Percentiles rank a stretch among this genome's conserved stretches.
Evolutionary conservation across 768 basidiomycete genomes (phyloP).

Genomic region (Gymnopilus dilepis): DNA sequence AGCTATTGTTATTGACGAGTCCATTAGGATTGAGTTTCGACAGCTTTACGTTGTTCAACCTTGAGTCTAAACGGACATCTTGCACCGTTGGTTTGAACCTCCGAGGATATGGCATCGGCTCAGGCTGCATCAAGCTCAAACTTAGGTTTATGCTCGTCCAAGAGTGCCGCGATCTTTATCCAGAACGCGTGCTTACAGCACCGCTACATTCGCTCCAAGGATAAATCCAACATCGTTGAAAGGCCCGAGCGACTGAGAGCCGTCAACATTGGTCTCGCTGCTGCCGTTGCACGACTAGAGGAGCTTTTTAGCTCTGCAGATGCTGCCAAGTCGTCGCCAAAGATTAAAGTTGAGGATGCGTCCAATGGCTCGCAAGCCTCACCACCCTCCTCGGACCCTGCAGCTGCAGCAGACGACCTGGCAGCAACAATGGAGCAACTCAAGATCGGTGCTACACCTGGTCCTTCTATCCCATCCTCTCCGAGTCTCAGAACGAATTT

Average conservation of each 20-base stretch:
- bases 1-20: too few relatives aligned
- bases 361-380: too few relatives aligned
- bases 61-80: too few relatives aligned
- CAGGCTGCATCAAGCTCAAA: too few relatives aligned
- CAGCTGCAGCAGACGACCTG: slow-evolving; percentile 24
- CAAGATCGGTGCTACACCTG: slow-evolving; percentile 22
- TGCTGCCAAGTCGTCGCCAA: too few relatives aligned
- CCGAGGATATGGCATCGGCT: too few relatives aligned
- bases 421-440: slow-evolving; percentile 33
- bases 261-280: slow-evolving; percentile 80
- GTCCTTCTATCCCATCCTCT: background rate
- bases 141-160: background rate
- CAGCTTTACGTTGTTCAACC: too few relatives aligned
- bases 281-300: slow-evolving; percentile 77
- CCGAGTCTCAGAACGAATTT: slow-evolving; percentile 18
- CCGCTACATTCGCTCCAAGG: slow-evolving; percentile 77
- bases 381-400: too few relatives aligned
- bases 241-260: slow-evolving; percentile 89
- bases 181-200: slow-evolving; percentile 80
- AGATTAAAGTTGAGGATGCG: too few relatives aligned
- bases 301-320: slow-evolving; percentile 27
- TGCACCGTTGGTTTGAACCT: too few relatives aligned
- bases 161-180: slow-evolving; percentile 47
- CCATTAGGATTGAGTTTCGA: too few relatives aligned
- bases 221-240: slow-evolving; percentile 83